Base-by-base conservation (phyloP, 2,329 filamentous ascomycete species). In the Neodidymelliopsis sp. region DNA sequence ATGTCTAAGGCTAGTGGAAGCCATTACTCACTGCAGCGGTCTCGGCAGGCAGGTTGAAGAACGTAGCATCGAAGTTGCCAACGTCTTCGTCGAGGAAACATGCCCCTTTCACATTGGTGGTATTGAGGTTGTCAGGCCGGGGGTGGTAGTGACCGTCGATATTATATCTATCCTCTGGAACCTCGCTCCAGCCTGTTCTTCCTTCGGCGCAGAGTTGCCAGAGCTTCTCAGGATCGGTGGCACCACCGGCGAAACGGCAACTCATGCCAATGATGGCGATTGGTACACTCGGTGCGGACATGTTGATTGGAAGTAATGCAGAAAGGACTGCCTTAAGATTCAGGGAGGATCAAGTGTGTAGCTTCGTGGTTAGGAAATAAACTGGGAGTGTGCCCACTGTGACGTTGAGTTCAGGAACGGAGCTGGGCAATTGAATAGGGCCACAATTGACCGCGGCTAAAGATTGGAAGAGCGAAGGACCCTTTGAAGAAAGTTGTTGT, bases 201-300 rank as follows among this genome's bases (percentile, higher is more conserved):
- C 72, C 73, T 0, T 55, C 31, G 15, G 65, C 47, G 10, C 63
- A 53, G n/a, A 74, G 45, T 13, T 69, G 48, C 71, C 71, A 74
- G 19, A 72, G 67, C 7, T 63, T 63, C 15, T 67, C 61, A 10
- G 68, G 66, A 22, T 38, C 33, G 11, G 56, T 60, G 12, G 27
- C 43, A 18, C 62, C 59, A 4, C 52, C 64, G 8, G 71, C 66
- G 16, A 73, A 57, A 27, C 70, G 60, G 50, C 70, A 74, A 12
- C 67, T 64, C 37, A 67, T 53, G 6, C 72, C 72, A 27, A 75
- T 56, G 16, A 75, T 66, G 15, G 70, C 72, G 33, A 53, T 54
- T 5, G 51, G 51, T 11, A 19, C 10, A 19, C 13, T 19, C 15
- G 29, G 29, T 6, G 8, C 16, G 11, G 38, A 24, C 38, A 41